Base-by-base conservation (phyloP, 306 rosid genomes). In the Corylus americana region DNA sequence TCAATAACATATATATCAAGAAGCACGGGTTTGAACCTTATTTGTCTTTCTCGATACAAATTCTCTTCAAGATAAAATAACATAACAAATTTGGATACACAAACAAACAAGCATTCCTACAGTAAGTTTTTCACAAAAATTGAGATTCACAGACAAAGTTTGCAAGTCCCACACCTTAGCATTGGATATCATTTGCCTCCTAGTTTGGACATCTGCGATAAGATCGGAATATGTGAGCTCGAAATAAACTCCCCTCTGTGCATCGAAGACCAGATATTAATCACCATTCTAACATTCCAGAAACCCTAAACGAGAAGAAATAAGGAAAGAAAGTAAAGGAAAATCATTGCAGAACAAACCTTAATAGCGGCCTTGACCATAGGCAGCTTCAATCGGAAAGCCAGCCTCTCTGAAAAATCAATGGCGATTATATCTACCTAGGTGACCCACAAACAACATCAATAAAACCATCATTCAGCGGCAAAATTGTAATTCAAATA, bases 381-480 rank as follows among this genome's bases (percentile, higher is more conserved):
- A 64, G 86, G 80, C 68, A 75, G 88, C 95, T 90, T 95, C 89
- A 92, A 85, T 59, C 97, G 87, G 80, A 87, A 91, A 4, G 91
- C 92, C 22, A 89, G 83, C 83, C 83, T 92, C 74, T 76, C 80
- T 5, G 96, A 87, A 79, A 95, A 93, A 80, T 92, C 94, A 55
- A 95, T 88, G 4, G 92, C 82, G 69, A 92, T 85, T 42, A 95
- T 87, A 91, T 95, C 97, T 14, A 90, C 90, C 98, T 95, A 84
- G 75, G 74, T 75, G 47, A 69, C 71, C 55, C 70, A 62, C 14
- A 63, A 80, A 61, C 27, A 79, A 67, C 25, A 74, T 63, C 35
- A 35, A 37, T 14, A 14, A 50, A 61, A 50, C 13, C 13, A 11
- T 11, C 10, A 22, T 22, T 58, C 35, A 59, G 35, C 13, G 14